Conservation (phyloP, 768 basidiomycete genomes). For the Auriculariales sp. region DNA sequence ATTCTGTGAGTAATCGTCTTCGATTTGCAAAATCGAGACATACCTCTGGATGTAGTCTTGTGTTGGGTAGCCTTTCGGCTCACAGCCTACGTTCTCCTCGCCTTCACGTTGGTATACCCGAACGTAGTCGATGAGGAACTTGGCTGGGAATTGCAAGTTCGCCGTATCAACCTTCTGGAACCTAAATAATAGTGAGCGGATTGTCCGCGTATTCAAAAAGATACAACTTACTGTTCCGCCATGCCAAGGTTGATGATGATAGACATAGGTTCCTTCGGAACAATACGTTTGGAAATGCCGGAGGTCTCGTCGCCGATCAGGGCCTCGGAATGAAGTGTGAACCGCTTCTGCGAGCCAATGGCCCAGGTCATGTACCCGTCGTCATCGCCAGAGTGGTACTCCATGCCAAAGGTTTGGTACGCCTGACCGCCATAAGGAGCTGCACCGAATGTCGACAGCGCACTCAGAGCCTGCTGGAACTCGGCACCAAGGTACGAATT, state of each 20-base stretch:
- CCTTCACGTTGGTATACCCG: constrained; percentile 75
- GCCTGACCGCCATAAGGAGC: constrained; percentile 38
- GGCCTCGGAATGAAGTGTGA: constrained; percentile 53
- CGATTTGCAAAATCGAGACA: not conserved
- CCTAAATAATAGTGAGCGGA: too few relatives aligned
- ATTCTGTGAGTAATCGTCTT: not conserved
- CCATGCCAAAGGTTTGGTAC: constrained; percentile 29
- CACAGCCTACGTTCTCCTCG: constrained; percentile 68
- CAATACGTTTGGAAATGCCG: constrained; percentile 48
- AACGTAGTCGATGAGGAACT: constrained; percentile 74
- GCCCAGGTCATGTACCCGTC: constrained; percentile 83
- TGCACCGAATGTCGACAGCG: constrained; percentile 38
- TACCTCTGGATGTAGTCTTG: constrained; percentile 63
- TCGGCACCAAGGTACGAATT: constrained; percentile 59
- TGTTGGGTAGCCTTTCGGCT: constrained; percentile 69
- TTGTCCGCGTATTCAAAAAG: too few relatives aligned
- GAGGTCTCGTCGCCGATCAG: constrained; percentile 49
- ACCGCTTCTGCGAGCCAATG: constrained; percentile 45
- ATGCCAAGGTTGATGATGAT: too few relatives aligned
- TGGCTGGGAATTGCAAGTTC: constrained; percentile 58
- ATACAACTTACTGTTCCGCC: too few relatives aligned
- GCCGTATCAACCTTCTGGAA: constrained; percentile 64
- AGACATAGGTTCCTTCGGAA: constrained; percentile 87
- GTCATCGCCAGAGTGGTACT: constrained; percentile 7
- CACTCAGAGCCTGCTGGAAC: constrained; percentile 66